Evolutionary conservation across 495 filamentous ascomycete genomes (phyloP).

Genomic region (Immersiella caudata): DNA sequence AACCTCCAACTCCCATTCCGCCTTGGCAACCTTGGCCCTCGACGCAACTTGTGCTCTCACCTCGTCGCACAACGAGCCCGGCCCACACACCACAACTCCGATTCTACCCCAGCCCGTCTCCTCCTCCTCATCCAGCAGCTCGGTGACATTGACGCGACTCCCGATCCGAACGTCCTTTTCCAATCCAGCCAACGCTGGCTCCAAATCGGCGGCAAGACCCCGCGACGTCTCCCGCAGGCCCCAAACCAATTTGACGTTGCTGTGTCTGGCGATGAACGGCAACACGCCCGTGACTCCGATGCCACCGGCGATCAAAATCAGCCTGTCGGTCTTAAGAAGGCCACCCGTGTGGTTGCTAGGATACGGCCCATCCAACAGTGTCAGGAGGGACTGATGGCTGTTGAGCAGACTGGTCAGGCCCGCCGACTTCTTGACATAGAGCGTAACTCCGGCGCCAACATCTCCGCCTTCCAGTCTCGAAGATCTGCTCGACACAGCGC

Average conservation of each 20-base stretch:
- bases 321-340: slow-evolving; percentile 31
- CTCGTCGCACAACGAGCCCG: slow-evolving; percentile 29
- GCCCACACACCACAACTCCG: slow-evolving; percentile 46
- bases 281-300: slow-evolving; percentile 49
- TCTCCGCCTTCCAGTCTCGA: background rate
- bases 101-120: slow-evolving; percentile 32
- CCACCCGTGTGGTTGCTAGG: slow-evolving; percentile 13
- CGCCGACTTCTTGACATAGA: slow-evolving; percentile 34
- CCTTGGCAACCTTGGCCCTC: background rate
- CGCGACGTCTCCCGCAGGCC: slow-evolving; percentile 30
- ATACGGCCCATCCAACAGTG: slow-evolving; percentile 40
- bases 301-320: slow-evolving; percentile 49
- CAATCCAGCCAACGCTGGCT: background rate
- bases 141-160: slow-evolving; percentile 32
- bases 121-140: slow-evolving; percentile 35
- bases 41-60: slow-evolving; percentile 21
- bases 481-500: background rate
- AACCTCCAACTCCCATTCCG: slow-evolving; percentile 25
- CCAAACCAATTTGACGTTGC: slow-evolving; percentile 47
- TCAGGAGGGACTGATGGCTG: slow-evolving; percentile 25
- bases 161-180: slow-evolving; percentile 30
- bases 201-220: slow-evolving; percentile 22
- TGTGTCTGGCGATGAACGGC: slow-evolving; percentile 31
- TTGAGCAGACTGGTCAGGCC: slow-evolving; percentile 36
- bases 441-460: slow-evolving; percentile 23